phyloP scores from a whole-genome alignment of 495 filamentous ascomycete genomes.

The Podospora tetraspora region DNA sequence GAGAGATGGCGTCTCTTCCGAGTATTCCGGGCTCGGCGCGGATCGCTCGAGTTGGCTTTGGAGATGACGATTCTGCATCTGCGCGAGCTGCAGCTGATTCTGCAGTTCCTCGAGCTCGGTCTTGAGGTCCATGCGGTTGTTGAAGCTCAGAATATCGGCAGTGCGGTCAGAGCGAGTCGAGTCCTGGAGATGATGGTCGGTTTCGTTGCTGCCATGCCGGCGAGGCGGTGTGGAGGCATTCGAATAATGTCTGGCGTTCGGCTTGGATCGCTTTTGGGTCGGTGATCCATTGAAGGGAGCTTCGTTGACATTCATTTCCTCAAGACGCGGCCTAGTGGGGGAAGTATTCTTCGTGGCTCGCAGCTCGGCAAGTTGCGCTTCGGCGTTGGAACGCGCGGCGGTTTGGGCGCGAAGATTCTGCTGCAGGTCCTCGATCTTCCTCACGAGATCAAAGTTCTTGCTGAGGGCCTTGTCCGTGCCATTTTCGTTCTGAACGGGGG shows the following conservation, averaged over 20 bases:
- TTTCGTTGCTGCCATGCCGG: conserved; percentile 61
- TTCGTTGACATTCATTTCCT: conserved; percentile 85
- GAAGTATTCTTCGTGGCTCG: conserved; percentile 69
- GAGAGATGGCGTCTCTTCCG: conserved; percentile 79
- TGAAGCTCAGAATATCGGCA: conserved; percentile 81
- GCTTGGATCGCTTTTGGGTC: conserved; percentile 65
- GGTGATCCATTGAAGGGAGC: conserved; percentile 71
- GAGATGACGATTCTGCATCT: conserved; percentile 95
- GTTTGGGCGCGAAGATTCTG: conserved; percentile 78
- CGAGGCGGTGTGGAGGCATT: conserved; percentile 71
- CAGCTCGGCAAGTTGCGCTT: conserved; percentile 76
- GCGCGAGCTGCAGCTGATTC: conserved; percentile 88
- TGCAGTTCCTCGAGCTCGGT: conserved; percentile 88
- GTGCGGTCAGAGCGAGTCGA: conserved; percentile 84
- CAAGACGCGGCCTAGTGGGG: conserved; percentile 63
- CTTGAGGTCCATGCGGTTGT: conserved; percentile 85
- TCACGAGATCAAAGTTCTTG: conserved; percentile 73
- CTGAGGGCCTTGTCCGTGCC: conserved; percentile 43
- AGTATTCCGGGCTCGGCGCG: conserved; percentile 49
- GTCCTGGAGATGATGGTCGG: conserved; percentile 53
- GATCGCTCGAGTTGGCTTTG: conserved; percentile 76
- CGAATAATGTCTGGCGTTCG: conserved; percentile 66
- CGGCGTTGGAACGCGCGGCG: conserved; percentile 77
- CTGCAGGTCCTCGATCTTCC: conserved; percentile 82
- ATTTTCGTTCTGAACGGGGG: conserved; percentile 42